Evolutionary conservation across 352 stramenopile genomes (phyloP), one percentile per base, ranked within the genome.

Genomic region (Globisporangium irregulare): DNA sequence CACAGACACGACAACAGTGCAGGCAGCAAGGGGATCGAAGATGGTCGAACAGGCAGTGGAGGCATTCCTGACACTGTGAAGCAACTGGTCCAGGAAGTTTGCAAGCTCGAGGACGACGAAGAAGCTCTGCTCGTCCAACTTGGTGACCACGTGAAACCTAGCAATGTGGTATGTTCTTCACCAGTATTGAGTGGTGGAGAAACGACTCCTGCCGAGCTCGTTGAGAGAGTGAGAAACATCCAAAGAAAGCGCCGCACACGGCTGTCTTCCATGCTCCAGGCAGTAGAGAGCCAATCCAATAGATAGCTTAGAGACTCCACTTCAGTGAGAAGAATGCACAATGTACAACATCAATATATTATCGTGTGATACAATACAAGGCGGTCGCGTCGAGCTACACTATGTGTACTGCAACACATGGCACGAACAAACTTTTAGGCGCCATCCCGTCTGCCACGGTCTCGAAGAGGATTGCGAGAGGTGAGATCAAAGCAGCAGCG

Each of bases 21-120:
- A 4, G 20, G 14, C 25, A 24, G 6, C 54, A 59, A 22, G 15
- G 9, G 2, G 22, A 27, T 15, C 25, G n/a, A n/a, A 4, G 32
- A 51, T 2, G 5, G 14, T 43, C 12, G 15, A 20, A 7, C 4
- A 29, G 18, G 18, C 29, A 56, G 4, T 3, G 24, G 27, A 34
- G 43, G 38, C 7, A 36, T 36, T 20, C 2, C 25, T 34, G 12
- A 50, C 22, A n/a, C 20, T 10, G 22, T 58, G 22, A 32, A 8
- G 4, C 25, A 50, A 29, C 41, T 74, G 50, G 22, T 64, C 7
- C 48, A 64, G 15, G 58, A 71, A 38, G 27, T 67, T 14, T 34
- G 22, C 32, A 61, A 59, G 20, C 59, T 71, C 1, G 27, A 71
- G 10, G 56, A 65, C n/a, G 41, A 70, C 38, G 53, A 64, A 36